Base-by-base conservation (phyloP, 2,329 filamentous ascomycete genomes). In the Monosporascus sp. region DNA sequence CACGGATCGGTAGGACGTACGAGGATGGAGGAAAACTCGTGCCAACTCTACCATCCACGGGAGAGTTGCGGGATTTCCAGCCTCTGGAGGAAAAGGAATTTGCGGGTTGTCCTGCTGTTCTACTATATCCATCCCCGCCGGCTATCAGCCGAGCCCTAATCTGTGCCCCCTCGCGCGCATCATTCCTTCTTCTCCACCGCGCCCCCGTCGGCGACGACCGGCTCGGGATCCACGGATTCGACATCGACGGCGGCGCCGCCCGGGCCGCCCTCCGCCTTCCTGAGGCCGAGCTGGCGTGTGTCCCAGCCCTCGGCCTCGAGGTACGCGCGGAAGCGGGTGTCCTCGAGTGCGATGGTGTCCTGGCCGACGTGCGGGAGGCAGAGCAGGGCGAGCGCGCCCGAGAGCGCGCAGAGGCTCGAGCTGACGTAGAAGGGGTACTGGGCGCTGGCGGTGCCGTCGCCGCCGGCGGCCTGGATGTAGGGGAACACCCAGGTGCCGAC, bases 381-480 rank as follows among this genome's bases (percentile, higher is more conserved):
- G 62, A 91, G 81, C 8, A 87, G 73, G 1, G 76, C 82, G 28
- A 92, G 68, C 9, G 74, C 70, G 0, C 89, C 90, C 2, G 85
- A 86, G 48, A 96, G 75, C n/a, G 95, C 70, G 60, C 89, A 94
- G 52, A 96, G 70, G 24, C 81, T 76, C 40, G 86, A 88, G 2
- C 86, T 86, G n/a, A 97, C 89, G 70, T 85, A 96, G 74, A 96
- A 97, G 0, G 91, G 91, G 60, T 95, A 91, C 67, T 96, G 91
- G 1, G 89, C 89, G 5, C 78, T 77, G 20, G 81, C 78, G 20
- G 80, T 72, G 0, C 72, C 70, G 51, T 79, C 74, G 51, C 78
- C 78, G 8, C 81, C 84, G 0, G 82, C 84, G 0, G 79, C 79
- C 49, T 84, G 77, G 52, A 91, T 87, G 55, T 91, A 81, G 0